Evolutionary conservation across 2,329 filamentous ascomycete genomes (phyloP).

Genomic region (Metarhizium album): DNA sequence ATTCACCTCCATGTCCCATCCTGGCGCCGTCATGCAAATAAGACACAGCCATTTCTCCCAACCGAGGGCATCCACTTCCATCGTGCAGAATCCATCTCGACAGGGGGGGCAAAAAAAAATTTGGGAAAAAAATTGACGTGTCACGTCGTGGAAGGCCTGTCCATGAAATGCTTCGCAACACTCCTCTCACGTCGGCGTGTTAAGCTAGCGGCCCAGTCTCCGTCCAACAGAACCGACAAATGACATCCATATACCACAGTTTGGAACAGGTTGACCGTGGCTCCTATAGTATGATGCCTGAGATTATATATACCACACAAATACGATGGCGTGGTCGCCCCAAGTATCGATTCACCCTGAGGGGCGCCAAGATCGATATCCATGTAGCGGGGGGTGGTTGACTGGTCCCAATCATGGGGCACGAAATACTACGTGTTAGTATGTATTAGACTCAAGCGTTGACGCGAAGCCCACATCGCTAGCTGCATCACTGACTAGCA

Average conservation of each 20-base stretch:
- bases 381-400: neutral
- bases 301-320: too few relatives aligned
- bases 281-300: too few relatives aligned
- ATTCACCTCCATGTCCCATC: slow-evolving; percentile 9
- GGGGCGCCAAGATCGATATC: neutral
- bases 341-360: too few relatives aligned
- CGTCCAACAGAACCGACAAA: neutral
- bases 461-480: neutral
- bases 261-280: neutral
- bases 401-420: neutral
- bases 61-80: neutral
- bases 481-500: neutral
- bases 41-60: neutral
- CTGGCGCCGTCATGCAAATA: neutral
- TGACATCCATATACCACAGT: neutral
- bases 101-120: neutral
- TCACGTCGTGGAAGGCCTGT: slow-evolving; percentile 16
- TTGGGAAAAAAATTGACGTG: slow-evolving; percentile 10
- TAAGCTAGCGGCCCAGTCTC: neutral
- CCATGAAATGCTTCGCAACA: slow-evolving; percentile 2
- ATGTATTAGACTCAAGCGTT: neutral
- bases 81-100: neutral
- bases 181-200: neutral
- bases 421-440: neutral
- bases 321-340: too few relatives aligned